Conservation (phyloP, 441 rosid genomes). For the Pelargonium cotyledonis region DNA sequence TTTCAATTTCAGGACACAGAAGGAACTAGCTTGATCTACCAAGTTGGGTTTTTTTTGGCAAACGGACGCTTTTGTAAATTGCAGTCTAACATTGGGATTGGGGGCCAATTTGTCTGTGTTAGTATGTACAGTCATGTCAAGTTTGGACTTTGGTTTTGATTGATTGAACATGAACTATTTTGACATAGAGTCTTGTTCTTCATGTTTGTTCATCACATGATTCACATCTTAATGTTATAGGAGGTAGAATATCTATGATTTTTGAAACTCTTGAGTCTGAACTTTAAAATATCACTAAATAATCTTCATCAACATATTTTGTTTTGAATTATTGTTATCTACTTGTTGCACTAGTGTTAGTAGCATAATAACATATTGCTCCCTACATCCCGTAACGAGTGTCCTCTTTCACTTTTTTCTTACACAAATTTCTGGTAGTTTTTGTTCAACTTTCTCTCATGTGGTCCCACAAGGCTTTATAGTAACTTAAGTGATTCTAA, state of each 20-base stretch:
- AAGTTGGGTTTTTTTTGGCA: too few species aligned
- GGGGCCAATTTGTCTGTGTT: neutral
- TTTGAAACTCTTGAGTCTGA: neutral
- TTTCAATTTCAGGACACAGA: neutral
- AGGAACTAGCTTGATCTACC: neutral
- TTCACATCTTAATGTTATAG: neutral
- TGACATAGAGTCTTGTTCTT: neutral
- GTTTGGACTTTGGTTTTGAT: neutral
- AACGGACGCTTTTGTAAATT: too few species aligned
- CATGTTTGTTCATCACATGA: neutral
- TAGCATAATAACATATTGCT: neutral
- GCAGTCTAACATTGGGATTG: neutral
- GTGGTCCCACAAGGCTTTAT: too few species aligned
- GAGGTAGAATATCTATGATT: neutral
- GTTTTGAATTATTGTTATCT: neutral
- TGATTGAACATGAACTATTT: neutral
- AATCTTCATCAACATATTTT: neutral
- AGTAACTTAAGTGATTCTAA: too few species aligned
- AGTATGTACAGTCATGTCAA: neutral
- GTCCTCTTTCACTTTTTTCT: too few species aligned
- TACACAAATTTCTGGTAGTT: too few species aligned
- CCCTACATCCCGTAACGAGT: too few species aligned
- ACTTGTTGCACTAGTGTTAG: neutral
- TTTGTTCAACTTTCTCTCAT: too few species aligned
- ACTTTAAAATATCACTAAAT: slow-evolving; percentile 4